Conservation (phyloP, 345 rosid genomes). For the Melaleuca alternifolia region DNA sequence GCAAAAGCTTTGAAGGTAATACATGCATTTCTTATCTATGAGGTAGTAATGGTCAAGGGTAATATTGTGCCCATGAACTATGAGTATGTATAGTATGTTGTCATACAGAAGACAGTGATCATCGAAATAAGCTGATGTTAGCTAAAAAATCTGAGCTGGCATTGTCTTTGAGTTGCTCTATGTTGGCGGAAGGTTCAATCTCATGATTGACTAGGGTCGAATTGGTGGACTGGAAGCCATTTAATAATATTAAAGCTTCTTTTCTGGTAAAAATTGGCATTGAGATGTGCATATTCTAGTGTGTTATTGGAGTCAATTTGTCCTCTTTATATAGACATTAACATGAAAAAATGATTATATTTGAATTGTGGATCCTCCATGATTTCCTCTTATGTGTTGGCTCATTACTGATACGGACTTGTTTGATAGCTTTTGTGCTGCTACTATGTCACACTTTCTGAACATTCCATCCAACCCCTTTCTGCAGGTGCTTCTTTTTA, state of each 20-base stretch:
- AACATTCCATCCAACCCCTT: not conserved
- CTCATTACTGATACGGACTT: not conserved
- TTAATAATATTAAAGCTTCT: not conserved
- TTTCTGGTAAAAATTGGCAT: not conserved
- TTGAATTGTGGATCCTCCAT: not conserved
- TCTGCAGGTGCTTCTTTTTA: not conserved
- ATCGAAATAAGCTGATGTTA: not conserved
- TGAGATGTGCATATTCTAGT: not conserved
- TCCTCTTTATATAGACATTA: not conserved
- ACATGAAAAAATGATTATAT: not conserved
- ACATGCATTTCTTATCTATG: not conserved
- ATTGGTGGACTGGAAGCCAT: not conserved
- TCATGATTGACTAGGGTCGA: not conserved
- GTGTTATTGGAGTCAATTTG: not conserved
- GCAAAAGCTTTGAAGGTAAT: conserved; percentile 90
- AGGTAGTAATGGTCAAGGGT: not conserved
- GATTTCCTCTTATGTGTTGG: not conserved
- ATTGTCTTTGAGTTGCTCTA: not conserved
- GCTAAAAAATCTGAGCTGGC: not conserved
- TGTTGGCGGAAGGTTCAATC: not conserved
- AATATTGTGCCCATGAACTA: not conserved
- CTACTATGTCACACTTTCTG: not conserved
- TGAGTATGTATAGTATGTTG: not conserved
- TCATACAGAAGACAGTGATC: not conserved
- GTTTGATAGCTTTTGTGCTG: not conserved